A percentile compares a stretch with the other conserved stretches of the same genome.
phyloP scores from a whole-genome alignment of 2,329 filamentous ascomycete species.

The Phoma sp. region DNA sequence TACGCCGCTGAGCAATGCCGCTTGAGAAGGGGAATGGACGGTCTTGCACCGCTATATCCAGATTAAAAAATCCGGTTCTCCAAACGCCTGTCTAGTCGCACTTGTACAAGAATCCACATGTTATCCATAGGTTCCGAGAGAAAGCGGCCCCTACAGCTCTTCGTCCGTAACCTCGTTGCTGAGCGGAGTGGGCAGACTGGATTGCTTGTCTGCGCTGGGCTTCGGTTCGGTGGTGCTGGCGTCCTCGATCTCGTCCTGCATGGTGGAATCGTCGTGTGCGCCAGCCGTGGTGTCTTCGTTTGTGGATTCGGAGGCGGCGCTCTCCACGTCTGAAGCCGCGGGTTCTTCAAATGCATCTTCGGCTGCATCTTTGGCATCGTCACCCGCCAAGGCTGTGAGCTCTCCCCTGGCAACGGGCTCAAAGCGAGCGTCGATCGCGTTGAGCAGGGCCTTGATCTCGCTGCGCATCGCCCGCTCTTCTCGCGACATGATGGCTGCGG shows the following conservation, averaged over 20 bases:
- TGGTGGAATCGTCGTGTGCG: not conserved
- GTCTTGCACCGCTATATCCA: no score
- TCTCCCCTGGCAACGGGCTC: slow-evolving; percentile 30
- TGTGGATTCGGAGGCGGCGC: slow-evolving; percentile 9
- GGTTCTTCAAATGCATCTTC: not conserved
- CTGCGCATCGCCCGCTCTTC: slow-evolving; percentile 23
- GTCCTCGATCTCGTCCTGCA: not conserved
- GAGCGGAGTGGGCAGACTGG: not conserved
- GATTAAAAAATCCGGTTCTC: no score
- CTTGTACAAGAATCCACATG: no score
- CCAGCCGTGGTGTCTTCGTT: not conserved
- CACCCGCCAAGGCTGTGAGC: not conserved
- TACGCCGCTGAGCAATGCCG: no score
- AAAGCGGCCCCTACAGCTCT: slow-evolving; percentile 5
- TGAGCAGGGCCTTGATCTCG: slow-evolving; percentile 26
- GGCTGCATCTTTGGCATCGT: not conserved
- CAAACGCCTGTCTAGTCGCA: no score
- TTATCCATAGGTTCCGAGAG: no score
- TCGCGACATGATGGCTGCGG: slow-evolving; percentile 14
- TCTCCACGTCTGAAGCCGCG: slow-evolving; percentile 3
- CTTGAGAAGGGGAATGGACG: no score
- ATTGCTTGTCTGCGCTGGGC: not conserved
- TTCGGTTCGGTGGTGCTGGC: slow-evolving; percentile 2
- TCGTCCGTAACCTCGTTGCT: slow-evolving; percentile 11
- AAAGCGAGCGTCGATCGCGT: slow-evolving; percentile 29